A percentile compares a stretch with the other conserved stretches of the same genome.
phyloP scores from a whole-genome alignment of 2,329 filamentous ascomycete genomes.

The Berkeleyomyces basicola region DNA sequence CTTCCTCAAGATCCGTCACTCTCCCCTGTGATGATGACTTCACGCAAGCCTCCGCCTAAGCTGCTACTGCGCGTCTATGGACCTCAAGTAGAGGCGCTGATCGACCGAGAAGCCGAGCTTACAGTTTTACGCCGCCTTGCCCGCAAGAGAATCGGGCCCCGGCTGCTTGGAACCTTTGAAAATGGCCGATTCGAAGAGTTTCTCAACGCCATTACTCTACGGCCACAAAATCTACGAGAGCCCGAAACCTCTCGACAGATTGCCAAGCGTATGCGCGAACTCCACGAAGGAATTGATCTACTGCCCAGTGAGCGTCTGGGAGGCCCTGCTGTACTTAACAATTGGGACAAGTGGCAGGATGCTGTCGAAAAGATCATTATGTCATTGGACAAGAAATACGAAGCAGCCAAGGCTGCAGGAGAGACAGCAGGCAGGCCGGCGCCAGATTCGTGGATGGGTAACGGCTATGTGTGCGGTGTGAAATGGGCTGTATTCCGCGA shows the following conservation, averaged over 20 bases:
- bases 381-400: slow-evolving; percentile 41
- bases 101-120: slow-evolving; percentile 82
- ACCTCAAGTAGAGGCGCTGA: slow-evolving; percentile 86
- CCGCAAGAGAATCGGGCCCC: slow-evolving; percentile 82
- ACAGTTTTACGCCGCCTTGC: slow-evolving; percentile 72
- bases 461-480: slow-evolving; percentile 64
- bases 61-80: slow-evolving; percentile 85
- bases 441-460: slow-evolving; percentile 42
- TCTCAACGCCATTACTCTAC: slow-evolving; percentile 71
- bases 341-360: slow-evolving; percentile 85
- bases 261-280: slow-evolving; percentile 90
- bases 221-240: slow-evolving; percentile 56
- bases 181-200: slow-evolving; percentile 96
- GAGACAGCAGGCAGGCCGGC: slow-evolving; percentile 16
- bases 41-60: slow-evolving; percentile 37
- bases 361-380: slow-evolving; percentile 44
- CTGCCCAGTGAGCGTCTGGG: slow-evolving; percentile 58
- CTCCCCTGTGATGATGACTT: slow-evolving; percentile 23
- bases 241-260: slow-evolving; percentile 80
- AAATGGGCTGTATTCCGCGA: slow-evolving; percentile 65
- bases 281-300: slow-evolving; percentile 85
- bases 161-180: slow-evolving; percentile 75
- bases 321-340: slow-evolving; percentile 73
- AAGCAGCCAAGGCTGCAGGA: slow-evolving; percentile 23
- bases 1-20: slow-evolving; percentile 16